These are phyloP conservation scores for Casaregolazyma suthepensis DNA, from an alignment of 1,139 yeast species.

Conservation along the genomic window DNA sequence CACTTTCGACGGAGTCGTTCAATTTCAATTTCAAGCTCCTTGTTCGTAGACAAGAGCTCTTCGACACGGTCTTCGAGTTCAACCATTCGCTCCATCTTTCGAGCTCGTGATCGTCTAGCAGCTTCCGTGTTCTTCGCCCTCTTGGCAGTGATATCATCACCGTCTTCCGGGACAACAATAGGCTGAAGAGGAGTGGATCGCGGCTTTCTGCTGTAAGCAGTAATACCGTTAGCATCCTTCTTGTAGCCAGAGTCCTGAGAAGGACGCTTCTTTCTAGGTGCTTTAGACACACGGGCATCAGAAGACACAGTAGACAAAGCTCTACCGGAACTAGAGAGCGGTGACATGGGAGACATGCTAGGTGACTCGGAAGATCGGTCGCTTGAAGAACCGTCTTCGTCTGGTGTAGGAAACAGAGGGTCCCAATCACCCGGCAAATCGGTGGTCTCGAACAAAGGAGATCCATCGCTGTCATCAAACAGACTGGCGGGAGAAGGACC, in stretches of 20 bases:
- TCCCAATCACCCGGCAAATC: slow-evolving; percentile 17
- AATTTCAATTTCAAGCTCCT: slow-evolving; percentile 29
- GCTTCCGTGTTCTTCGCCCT: slow-evolving; percentile 98
- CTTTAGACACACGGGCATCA: slow-evolving; percentile 14
- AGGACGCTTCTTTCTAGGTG: slow-evolving; percentile 4
- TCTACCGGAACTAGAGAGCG: slow-evolving; percentile 7
- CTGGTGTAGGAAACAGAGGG: slow-evolving; percentile 4
- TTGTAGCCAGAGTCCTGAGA: slow-evolving; percentile 20
- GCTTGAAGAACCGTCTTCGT: slow-evolving; percentile 2
- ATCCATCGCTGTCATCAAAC: slow-evolving; percentile 26
- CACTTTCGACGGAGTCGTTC: slow-evolving; percentile 20
- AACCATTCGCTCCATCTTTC: slow-evolving; percentile 88
- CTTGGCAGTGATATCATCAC: slow-evolving; percentile 62
- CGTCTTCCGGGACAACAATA: slow-evolving; percentile 45
- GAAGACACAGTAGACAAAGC: slow-evolving; percentile 10
- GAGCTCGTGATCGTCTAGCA: slow-evolving; percentile 92
- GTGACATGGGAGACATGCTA: slow-evolving; percentile 3
- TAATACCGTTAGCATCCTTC: slow-evolving; percentile 35
- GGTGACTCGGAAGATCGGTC: slow-evolving; percentile 11
- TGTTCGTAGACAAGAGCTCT: slow-evolving; percentile 41
- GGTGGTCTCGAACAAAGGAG: slow-evolving; percentile 32
- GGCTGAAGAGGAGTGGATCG: slow-evolving; percentile 51
- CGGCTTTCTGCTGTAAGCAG: slow-evolving; percentile 37
- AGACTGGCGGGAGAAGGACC: slow-evolving; percentile 16
- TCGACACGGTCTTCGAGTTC: slow-evolving; percentile 82